Evolutionary conservation across 202 grass and related monocot species (phyloP).

Genomic region (Eragrostis tef): DNA sequence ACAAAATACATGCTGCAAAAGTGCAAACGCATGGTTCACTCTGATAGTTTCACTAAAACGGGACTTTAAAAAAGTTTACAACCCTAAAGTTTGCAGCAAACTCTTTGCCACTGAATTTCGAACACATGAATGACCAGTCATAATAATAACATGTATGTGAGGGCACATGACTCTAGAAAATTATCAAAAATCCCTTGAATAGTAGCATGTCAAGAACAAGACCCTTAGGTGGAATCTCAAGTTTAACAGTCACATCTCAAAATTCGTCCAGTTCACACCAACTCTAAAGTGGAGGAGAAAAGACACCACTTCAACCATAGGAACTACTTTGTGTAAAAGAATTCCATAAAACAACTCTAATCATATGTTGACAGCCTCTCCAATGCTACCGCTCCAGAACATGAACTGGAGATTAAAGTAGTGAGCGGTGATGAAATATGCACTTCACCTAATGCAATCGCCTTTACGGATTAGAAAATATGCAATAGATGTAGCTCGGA

Average conservation of each 20-base stretch:
- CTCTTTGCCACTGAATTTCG: not conserved
- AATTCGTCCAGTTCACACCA: constrained; percentile 25
- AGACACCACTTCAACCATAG: constrained; percentile 40
- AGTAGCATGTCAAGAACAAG: constrained; percentile 9
- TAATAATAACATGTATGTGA: not conserved
- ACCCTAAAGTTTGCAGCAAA: not conserved
- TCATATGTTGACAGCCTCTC: constrained; percentile 2
- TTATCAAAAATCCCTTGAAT: not conserved
- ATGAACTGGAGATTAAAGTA: constrained; percentile 9
- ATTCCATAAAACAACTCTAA: not conserved
- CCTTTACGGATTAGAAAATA: constrained; percentile 40
- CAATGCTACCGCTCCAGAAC: constrained; percentile 3
- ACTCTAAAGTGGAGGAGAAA: constrained; percentile 29
- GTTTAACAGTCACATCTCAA: constrained; percentile 21
- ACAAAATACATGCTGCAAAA: not conserved
- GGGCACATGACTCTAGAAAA: constrained; percentile 18
- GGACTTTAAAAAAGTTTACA: not conserved
- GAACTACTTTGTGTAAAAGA: constrained; percentile 38
- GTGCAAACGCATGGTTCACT: not conserved
- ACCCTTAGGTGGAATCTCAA: constrained; percentile 13
- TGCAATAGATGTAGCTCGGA: constrained; percentile 20
- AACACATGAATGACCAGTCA: not conserved
- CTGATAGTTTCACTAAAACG: not conserved
- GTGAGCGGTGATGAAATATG: constrained; percentile 20
- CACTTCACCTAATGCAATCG: constrained; percentile 19